Evolutionary conservation across 495 filamentous ascomycete species (phyloP).

Genomic region (Aspergillus heteromorphus): DNA sequence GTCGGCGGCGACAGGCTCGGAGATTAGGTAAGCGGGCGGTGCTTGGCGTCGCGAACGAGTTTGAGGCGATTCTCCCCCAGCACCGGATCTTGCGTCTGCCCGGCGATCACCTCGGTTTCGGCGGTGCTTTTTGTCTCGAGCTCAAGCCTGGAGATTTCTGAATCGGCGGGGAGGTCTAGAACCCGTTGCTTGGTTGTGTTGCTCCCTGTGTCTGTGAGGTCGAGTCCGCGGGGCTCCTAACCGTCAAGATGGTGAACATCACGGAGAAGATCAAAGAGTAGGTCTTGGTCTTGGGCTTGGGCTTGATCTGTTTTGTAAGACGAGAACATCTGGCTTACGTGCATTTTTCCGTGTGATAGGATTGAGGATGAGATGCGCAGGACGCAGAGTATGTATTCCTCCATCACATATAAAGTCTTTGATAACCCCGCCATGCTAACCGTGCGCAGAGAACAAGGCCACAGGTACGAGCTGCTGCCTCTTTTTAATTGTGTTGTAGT

Average conservation of each 20-base stretch:
- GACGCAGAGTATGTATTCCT: conserved; percentile 75
- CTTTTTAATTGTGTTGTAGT: neutral
- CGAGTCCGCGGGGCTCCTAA: conserved; percentile 29
- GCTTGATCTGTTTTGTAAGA: neutral
- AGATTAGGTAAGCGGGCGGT: conserved; percentile 22
- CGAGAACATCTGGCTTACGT: conserved; percentile 7
- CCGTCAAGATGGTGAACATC: conserved; percentile 93
- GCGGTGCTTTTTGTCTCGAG: neutral
- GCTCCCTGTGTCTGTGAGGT: conserved; percentile 1
- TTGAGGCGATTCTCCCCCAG: conserved; percentile 9
- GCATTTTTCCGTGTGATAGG: conserved; percentile 45
- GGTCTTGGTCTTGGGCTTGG: conserved; percentile 18
- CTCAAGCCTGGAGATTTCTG: neutral
- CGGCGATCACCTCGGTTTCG: neutral
- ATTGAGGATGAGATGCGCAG: conserved; percentile 99
- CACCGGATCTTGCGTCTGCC: neutral
- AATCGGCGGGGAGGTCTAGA: neutral
- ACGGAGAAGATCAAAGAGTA: conserved; percentile 99
- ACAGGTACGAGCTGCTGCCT: conserved; percentile 59
- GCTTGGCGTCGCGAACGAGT: conserved; percentile 23
- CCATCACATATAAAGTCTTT: conserved; percentile 8
- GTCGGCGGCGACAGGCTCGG: neutral
- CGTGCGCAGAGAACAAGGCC: conserved; percentile 88
- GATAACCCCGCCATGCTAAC: conserved; percentile 30
- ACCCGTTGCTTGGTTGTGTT: neutral